Evolutionary conservation across 176 grass and related monocot genomes (phyloP).

Genomic region (Echinochloa phyllopogon): DNA sequence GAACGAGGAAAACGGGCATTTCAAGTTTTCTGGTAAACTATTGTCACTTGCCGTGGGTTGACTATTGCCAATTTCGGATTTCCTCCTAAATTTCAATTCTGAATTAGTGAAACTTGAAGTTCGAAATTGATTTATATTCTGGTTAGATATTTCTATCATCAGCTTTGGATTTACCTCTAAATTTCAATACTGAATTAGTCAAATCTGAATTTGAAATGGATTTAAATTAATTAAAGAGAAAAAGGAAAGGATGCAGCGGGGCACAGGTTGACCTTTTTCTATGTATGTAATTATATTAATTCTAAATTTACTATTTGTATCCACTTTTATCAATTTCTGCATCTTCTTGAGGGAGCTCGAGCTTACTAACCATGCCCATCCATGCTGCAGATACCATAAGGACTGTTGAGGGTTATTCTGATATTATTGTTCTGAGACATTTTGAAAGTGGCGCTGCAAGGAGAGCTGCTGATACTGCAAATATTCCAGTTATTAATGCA

Average conservation of each 20-base stretch:
- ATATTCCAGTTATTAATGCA: slow-evolving; percentile 89
- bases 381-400: slow-evolving; percentile 84
- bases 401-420: slow-evolving; percentile 83
- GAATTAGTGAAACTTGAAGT: neutral
- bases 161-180: neutral
- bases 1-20: neutral
- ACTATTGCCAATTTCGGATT: neutral
- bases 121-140: neutral
- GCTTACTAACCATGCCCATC: slow-evolving; percentile 12
- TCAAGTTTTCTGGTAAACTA: neutral
- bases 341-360: neutral
- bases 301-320: neutral
- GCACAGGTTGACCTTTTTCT: too few relatives aligned
- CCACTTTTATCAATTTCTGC: neutral
- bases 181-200: neutral
- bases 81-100: neutral
- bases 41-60: neutral
- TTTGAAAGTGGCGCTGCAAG: slow-evolving; percentile 91
- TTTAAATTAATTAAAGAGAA: neutral
- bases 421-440: slow-evolving; percentile 88
- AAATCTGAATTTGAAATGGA: neutral
- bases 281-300: neutral
- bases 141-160: neutral
- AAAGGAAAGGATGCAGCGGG: neutral
- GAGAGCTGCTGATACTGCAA: slow-evolving; percentile 65